Base-by-base conservation (phyloP, 1,284 basidiomycete species). In the Ustilago bromivora region DNA sequence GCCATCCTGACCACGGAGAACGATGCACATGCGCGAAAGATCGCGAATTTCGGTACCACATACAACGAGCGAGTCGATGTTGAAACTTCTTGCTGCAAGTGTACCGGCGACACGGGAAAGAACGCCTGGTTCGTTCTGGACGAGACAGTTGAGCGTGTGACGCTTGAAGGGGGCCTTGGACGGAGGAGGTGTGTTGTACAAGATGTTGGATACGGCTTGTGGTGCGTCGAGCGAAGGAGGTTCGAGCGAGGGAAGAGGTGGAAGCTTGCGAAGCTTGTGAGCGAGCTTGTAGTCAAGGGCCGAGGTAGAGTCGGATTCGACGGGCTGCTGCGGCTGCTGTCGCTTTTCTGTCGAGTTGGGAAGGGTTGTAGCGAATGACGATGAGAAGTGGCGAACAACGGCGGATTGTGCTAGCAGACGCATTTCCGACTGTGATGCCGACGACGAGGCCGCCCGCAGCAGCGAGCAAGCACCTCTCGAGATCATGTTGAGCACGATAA, bases 111-210 rank as follows among this genome's bases (percentile, higher is more conserved):
- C 96, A 79, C 97, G 92, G 28, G 96, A 98, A 23, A 99, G 90
- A 19, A 99, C 97, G 87, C 97, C 97, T 2, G 97, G 97, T 88
- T 99, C 97, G 87, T 99, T 98, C 88, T 99, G 97, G 8, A 99
- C 97, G 71, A 99, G 91, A 87, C 96, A 98, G 88, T 99, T 99
- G 78, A 99, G 90, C 69, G 96, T 91, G 86, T 99, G 97, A 93
- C 94, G 94, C 90, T 97, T 98, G 88, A 92, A 97, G 2, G 96
- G 96, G 86, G 97, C 94, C 62, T 92, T 87, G 85, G 92, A 94
- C 1, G 95, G 95, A 19, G 95, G 93, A 8, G 95, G 95, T 8
- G 96, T 98, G 87, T 98, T 98, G 82, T 86, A 86, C 17, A 87
- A 76, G 62, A 87, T 86, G 73, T 87, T 86, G 73, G 82, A 82